These are phyloP conservation scores for Triglochin maritima DNA, from an alignment of 106 monocot genomes.

Conservation along the genomic window DNA sequence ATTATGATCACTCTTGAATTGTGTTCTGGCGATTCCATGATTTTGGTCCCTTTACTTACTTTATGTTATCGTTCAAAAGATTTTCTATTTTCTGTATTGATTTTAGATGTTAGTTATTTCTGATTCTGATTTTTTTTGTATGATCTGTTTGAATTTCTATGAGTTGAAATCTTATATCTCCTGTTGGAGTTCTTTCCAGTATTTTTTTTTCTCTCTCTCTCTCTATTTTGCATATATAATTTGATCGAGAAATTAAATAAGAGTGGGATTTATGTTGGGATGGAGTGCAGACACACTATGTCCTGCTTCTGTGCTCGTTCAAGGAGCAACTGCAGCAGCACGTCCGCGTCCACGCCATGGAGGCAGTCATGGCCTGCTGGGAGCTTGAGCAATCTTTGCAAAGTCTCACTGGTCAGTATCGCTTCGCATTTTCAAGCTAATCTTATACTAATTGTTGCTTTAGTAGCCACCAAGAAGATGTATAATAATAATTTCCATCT, in stretches of 20 bases:
- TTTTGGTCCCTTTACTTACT: no score
- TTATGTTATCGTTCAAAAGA: no score
- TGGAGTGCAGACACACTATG: slow-evolving; percentile 59
- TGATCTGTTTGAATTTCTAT: neutral
- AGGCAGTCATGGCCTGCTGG: slow-evolving; percentile 98
- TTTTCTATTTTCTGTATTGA: no score
- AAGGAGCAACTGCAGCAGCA: slow-evolving; percentile 93
- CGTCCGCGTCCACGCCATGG: slow-evolving; percentile 91
- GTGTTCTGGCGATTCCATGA: no score
- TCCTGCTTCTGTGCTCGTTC: slow-evolving; percentile 80
- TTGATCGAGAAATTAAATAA: no score
- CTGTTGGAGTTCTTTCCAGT: neutral
- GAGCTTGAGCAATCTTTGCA: slow-evolving; percentile 87
- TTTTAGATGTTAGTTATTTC: neutral
- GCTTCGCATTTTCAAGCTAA: neutral
- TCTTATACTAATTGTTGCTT: neutral
- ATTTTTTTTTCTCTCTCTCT: no score
- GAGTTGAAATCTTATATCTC: neutral
- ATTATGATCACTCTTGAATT: no score
- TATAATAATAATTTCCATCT: neutral
- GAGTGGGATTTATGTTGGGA: no score
- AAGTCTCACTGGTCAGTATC: slow-evolving; percentile 63
- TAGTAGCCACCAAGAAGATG: neutral
- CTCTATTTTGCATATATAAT: no score
- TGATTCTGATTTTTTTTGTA: neutral